Conservation (phyloP, 1,139 yeast genomes). For the Meyerozyma carpophila region DNA sequence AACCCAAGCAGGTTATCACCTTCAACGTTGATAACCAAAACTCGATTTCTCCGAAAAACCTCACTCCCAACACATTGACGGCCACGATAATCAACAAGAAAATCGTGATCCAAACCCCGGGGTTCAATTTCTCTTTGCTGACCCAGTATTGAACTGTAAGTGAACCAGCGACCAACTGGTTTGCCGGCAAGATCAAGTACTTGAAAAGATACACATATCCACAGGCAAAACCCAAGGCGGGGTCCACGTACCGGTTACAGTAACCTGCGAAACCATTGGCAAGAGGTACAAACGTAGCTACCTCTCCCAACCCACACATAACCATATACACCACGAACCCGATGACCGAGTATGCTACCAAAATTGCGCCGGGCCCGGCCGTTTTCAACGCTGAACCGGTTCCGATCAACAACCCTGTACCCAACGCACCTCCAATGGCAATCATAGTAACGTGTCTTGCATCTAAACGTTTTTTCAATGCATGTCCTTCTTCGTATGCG, state of each 20-base stretch:
- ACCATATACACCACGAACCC: conserved; percentile 64
- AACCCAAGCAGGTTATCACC: conserved; percentile 52
- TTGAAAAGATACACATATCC: conserved; percentile 63
- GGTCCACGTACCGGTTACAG: conserved; percentile 62
- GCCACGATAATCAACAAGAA: conserved; percentile 39
- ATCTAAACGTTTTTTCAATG: conserved; percentile 55
- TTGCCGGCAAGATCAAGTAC: conserved; percentile 62
- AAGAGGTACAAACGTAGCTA: conserved; percentile 67
- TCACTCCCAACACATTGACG: conserved; percentile 27
- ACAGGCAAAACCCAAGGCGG: conserved; percentile 70
- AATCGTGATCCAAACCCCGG: conserved; percentile 58
- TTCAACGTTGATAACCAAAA: conserved; percentile 60
- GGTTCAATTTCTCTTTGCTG: conserved; percentile 37
- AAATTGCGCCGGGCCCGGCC: conserved; percentile 68
- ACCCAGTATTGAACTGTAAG: conserved; percentile 62
- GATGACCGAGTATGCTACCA: conserved; percentile 55
- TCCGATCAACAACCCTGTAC: conserved; percentile 69
- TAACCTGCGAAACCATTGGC: conserved; percentile 70
- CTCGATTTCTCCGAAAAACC: conserved; percentile 63
- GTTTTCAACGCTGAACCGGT: conserved; percentile 57
- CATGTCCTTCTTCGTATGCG: conserved; percentile 41
- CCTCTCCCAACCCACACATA: conserved; percentile 69
- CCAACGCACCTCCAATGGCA: conserved; percentile 51
- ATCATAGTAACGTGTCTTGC: conserved; percentile 75
- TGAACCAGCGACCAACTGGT: conserved; percentile 56